A percentile compares a stretch with the other conserved stretches of the same genome.
Evolutionary conservation across 352 stramenopile species (phyloP).

Genomic region (Phytophthora pseudosyringae): DNA sequence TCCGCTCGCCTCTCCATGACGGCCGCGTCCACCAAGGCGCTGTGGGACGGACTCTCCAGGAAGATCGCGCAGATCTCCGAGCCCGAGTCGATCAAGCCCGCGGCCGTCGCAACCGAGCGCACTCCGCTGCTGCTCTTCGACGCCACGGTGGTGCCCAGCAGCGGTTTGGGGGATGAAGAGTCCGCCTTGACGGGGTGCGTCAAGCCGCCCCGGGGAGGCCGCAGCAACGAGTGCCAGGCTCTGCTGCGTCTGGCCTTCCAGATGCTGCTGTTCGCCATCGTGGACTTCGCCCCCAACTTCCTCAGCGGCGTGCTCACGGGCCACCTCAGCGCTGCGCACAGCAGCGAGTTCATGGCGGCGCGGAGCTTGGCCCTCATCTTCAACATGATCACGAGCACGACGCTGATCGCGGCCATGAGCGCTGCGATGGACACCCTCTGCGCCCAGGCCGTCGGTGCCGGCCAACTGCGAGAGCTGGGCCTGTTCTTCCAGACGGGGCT

Average conservation of each 20-base stretch:
- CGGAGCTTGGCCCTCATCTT: constrained; percentile 79
- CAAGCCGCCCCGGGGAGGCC: constrained; percentile 7
- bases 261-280: constrained; percentile 67
- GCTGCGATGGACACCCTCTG: constrained; percentile 92
- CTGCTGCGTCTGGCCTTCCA: constrained; percentile 36
- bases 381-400: constrained; percentile 85
- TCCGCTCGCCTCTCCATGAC: constrained; percentile 43
- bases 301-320: constrained; percentile 72
- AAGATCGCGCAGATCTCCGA: constrained; percentile 29
- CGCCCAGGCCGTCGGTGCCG: constrained; percentile 83
- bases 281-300: constrained; percentile 75
- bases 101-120: constrained; percentile 22
- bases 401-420: constrained; percentile 82
- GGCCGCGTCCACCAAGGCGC: constrained; percentile 26
- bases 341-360: constrained; percentile 82
- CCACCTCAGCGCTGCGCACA: constrained; percentile 64
- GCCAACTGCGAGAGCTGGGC: constrained; percentile 85
- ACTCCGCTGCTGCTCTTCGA: constrained; percentile 36
- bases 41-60: constrained; percentile 33
- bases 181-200: neutral
- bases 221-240: constrained; percentile 29
- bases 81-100: constrained; percentile 21
- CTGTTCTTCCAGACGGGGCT: constrained; percentile 88
- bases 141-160: constrained; percentile 26
- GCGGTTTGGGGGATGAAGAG: constrained; percentile 18